Evolutionary conservation across 2,329 filamentous ascomycete species (phyloP).

Genomic region (Talaromyces sp.): DNA sequence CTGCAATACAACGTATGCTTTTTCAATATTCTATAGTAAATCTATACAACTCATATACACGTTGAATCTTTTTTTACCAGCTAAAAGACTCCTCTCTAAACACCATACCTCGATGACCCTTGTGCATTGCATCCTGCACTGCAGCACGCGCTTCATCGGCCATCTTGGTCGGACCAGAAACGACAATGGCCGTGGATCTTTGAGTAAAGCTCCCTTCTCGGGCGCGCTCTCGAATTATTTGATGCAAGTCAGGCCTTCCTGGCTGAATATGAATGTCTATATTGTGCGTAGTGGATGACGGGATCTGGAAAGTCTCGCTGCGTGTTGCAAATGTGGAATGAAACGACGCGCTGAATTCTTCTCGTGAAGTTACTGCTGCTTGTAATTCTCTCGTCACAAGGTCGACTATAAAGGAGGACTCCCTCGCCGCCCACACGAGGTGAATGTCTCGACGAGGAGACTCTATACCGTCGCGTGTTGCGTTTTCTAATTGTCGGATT

Average conservation of each 20-base stretch:
- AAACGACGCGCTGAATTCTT: constrained; percentile 26
- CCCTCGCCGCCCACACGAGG: constrained; percentile 29
- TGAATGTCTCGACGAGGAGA: constrained; percentile 24
- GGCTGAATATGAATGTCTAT: constrained; percentile 19
- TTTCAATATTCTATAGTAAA: background rate
- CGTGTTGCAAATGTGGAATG: constrained; percentile 18
- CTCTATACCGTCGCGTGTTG: constrained; percentile 1
- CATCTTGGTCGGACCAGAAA: constrained; percentile 42
- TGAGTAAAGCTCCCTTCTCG: constrained; percentile 21
- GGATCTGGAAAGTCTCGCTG: background rate
- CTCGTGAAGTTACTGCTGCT: constrained; percentile 16
- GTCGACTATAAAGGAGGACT: constrained; percentile 24
- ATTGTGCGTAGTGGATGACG: background rate
- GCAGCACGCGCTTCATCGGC: constrained; percentile 40
- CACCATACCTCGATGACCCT: constrained; percentile 28
- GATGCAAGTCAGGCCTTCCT: constrained; percentile 35
- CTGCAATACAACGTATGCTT: too few relatives aligned
- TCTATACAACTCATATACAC: background rate
- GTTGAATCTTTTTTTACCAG: constrained; percentile 19
- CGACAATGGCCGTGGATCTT: constrained; percentile 31
- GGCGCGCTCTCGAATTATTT: constrained; percentile 27
- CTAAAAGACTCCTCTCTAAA: constrained; percentile 45
- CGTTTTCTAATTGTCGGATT: constrained; percentile 13
- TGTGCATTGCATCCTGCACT: constrained; percentile 30
- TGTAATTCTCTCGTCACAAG: constrained; percentile 22